These are phyloP conservation scores for Puccinia coronata DNA, from an alignment of 1,284 basidiomycete genomes.

Conservation along the genomic window DNA sequence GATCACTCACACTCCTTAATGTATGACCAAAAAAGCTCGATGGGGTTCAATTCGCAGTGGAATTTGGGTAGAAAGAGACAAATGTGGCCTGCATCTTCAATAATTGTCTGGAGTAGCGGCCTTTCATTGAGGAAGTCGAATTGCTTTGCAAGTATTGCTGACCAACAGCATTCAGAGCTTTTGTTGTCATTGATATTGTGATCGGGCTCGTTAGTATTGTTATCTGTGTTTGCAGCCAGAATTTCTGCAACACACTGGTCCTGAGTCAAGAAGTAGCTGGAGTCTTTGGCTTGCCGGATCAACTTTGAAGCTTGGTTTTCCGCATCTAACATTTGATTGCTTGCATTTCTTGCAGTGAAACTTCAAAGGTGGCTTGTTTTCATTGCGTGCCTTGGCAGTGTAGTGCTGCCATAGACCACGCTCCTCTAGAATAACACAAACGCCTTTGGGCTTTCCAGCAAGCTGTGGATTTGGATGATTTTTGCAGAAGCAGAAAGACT, in stretches of 20 bases:
- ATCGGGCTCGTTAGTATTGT: neutral
- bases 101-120: neutral
- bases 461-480: neutral
- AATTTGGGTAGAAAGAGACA: too few species aligned
- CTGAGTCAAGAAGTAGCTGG: neutral
- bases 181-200: too few species aligned
- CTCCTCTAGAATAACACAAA: neutral
- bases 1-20: neutral
- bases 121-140: too few species aligned
- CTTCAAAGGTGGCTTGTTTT: neutral
- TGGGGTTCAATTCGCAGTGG: slow-evolving; percentile 25
- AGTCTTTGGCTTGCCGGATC: neutral
- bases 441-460: neutral
- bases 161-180: neutral
- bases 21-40: neutral
- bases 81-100: too few species aligned
- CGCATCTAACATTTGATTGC: neutral
- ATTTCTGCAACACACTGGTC: neutral
- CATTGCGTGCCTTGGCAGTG: too few species aligned
- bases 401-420: slow-evolving; percentile 5
- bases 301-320: neutral
- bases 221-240: neutral
- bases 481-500: neutral
- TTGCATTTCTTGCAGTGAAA: neutral
- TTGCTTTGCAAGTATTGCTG: neutral